Base-by-base conservation (phyloP, 2,329 filamentous ascomycete genomes). In the Alternaria ethzedia region DNA sequence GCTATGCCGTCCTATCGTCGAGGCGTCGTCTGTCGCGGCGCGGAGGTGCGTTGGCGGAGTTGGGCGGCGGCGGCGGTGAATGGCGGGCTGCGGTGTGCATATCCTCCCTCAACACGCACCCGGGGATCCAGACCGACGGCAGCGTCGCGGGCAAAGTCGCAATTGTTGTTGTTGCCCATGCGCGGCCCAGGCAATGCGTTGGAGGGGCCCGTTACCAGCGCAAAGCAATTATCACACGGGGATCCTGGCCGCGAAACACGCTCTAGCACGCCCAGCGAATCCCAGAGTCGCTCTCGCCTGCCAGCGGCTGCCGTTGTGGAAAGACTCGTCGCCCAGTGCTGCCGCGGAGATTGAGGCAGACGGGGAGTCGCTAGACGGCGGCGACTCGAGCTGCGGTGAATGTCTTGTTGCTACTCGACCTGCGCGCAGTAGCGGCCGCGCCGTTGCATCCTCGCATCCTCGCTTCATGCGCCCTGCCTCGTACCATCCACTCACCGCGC, bases 181-280 rank as follows among this genome's bases (percentile, higher is more conserved):
- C 70, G 68, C 69, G 50, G 61, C 60, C 61, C 64, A 65, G 57
- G 57, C 44, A 60, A 47, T 63, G 54, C 60, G 66, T 61, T 68
- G 66, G 68, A 68, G 70, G 67, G 70, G 70, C 70, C 65, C 63
- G 68, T 71, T 61, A 57, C 57, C 63, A 64, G 64, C 71, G 58
- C 72, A 68, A 67, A 69, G 70, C 65, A 56, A 58, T 63, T 70
- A 70, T 66, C 55, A 54, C 65, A 67, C 66, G 71, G 73, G 73
- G 72, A 76, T 76, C 76, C 61, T 63, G 61, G 61, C 61, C 36
- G 57, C 61, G 45, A 55, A 51, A 60, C 61, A 63, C 57, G 51
- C 64, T 68, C 58, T 47, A 72, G 49, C 64, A 59, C 66, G 68
- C 43, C 54, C 63, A 45, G 61, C 70, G 59, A 65, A 59, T 67